Evolutionary conservation across 371 early-diverging fungal genomes (phyloP), one percentile per base, ranked within the genome.

Genomic region (Mortierella sp.): DNA sequence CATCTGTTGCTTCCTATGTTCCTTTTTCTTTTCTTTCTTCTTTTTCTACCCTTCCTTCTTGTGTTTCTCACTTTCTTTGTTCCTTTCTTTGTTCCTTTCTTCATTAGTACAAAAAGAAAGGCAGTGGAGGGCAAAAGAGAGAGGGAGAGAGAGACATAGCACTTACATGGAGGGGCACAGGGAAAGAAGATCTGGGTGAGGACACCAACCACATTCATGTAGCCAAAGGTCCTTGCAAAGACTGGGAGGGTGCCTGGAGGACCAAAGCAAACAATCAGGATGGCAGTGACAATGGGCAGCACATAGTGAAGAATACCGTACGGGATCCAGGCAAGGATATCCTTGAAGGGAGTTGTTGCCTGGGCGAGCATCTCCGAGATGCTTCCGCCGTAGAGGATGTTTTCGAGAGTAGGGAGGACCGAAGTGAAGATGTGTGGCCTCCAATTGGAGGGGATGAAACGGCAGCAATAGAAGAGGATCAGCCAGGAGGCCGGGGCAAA

Each of bases 291-390:
- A 56, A 92, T 89, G 0, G 94, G 94, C 35, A 93, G 88, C 27
- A 92, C 84, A 79, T 92, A 95, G 70, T 95, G 95, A 55, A 93
- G 75, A 35, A 95, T 87, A 27, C 95, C 95, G 81, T 95, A 95
- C 8, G 94, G 93, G 14, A 95, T 44, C 92, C 95, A 95, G 1
- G 92, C 92, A 35, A 94, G 77, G 3, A 95, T 80, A 85, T 95
- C 95, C 63, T 90, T 83, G n/a, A 89, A 78, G 12, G 90, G 88
- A 32, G 90, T 87, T 0, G 92, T 91, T 70, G 91, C 82, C 29
- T 83, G 83, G 27, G 91, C 91, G 43, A 95, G 89, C 56, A 95
- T 88, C 60, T 91, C 93, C 35, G 93, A 91, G 27, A 93, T 85
- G 80, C 89, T 93, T 76, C 90, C 92, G 35, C 93, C 93, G 71